Evolutionary conservation across 164 flowering plant species (phyloP).

Genomic region (Vitis labrusca): DNA sequence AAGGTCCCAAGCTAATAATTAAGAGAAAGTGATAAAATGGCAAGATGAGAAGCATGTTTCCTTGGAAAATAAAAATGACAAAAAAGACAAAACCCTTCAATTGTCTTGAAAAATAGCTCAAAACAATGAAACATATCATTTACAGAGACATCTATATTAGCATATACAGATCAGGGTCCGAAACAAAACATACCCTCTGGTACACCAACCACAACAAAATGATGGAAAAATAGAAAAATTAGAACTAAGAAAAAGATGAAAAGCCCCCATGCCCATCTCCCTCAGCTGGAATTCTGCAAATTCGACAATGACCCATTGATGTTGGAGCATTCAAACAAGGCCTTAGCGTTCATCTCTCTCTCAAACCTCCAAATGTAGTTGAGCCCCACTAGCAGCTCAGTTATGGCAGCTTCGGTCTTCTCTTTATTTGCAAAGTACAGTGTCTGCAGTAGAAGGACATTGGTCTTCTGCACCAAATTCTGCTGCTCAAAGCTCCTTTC

Average conservation of each 20-base stretch:
- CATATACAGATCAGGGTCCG: constrained; percentile 31
- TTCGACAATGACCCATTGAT: constrained; percentile 33
- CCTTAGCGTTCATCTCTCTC: constrained; percentile 87
- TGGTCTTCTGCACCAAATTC: constrained; percentile 47
- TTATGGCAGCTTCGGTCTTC: constrained; percentile 91
- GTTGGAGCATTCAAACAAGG: constrained; percentile 60
- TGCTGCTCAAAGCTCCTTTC: constrained; percentile 96
- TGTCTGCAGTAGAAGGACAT: constrained; percentile 76
- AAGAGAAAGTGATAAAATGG: too few relatives aligned
- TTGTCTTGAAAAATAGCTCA: constrained; percentile 5
- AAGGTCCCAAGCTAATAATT: too few relatives aligned
- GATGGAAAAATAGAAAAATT: constrained; percentile 7
- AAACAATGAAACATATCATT: constrained; percentile 15
- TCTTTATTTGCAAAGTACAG: constrained; percentile 75
- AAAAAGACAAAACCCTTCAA: background rate
- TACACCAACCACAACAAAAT: constrained; percentile 16
- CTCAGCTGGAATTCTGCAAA: constrained; percentile 21
- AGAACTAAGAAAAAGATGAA: constrained; percentile 1
- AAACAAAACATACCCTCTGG: constrained; percentile 26
- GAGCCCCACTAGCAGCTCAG: constrained; percentile 88
- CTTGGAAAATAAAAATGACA: background rate
- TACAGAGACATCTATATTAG: constrained; percentile 24
- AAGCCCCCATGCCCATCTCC: background rate
- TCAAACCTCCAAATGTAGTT: constrained; percentile 96
- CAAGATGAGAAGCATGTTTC: too few relatives aligned